Evolutionary conservation across 345 rosid species (phyloP).

Genomic region (Pseudoturritis turrita): DNA sequence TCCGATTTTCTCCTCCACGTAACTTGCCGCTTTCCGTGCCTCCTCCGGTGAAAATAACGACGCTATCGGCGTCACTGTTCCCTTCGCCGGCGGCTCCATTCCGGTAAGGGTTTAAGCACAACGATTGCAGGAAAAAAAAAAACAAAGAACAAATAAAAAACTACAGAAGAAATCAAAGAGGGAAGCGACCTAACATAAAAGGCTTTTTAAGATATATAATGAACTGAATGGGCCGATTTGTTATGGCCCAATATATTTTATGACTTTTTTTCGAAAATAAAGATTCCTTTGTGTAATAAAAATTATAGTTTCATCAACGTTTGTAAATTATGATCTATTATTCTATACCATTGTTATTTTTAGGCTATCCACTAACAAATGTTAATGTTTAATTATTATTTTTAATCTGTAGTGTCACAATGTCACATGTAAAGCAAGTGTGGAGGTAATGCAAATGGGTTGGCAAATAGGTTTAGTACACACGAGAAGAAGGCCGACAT

Average conservation of each 20-base stretch:
- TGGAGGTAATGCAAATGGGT: slow-evolving; percentile 27
- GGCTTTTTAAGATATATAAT: background rate
- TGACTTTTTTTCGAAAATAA: background rate
- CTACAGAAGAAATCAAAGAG: background rate
- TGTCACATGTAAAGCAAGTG: slow-evolving; percentile 12
- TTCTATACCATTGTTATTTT: background rate
- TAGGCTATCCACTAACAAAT: background rate
- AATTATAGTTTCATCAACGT: background rate
- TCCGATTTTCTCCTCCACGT: slow-evolving; percentile 53
- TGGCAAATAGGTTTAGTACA: slow-evolving; percentile 9
- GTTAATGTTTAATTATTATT: background rate
- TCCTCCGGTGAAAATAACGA: slow-evolving; percentile 63
- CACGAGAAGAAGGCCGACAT: slow-evolving; percentile 15
- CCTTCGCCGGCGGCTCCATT: slow-evolving; percentile 40
- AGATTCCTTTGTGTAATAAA: background rate
- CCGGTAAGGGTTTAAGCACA: slow-evolving; percentile 26
- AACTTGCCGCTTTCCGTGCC: slow-evolving; percentile 60
- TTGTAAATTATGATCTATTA: background rate
- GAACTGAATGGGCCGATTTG: background rate
- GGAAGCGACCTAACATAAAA: background rate
- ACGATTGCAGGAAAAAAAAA: background rate
- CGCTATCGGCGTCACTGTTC: slow-evolving; percentile 63
- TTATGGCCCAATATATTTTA: background rate
- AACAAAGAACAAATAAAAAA: background rate
- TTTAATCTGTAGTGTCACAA: no score